Evolutionary conservation across 2,329 filamentous ascomycete species (phyloP).

Genomic region (Blastomyces parvus): DNA sequence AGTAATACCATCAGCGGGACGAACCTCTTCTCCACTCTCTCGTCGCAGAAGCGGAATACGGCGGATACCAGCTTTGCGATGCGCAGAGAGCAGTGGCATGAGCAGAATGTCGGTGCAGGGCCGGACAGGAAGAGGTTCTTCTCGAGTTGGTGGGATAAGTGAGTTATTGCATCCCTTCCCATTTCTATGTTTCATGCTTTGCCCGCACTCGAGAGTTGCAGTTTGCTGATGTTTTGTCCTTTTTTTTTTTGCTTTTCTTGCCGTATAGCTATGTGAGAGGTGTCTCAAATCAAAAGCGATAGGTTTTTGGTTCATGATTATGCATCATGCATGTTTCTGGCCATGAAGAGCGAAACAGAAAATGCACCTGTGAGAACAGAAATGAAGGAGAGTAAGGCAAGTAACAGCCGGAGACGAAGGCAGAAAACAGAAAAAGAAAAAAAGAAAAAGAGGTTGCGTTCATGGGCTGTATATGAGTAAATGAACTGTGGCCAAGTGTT

Average conservation of each 20-base stretch:
- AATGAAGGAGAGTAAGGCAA: not conserved
- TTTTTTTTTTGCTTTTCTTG: not conserved
- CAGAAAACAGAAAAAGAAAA: not conserved
- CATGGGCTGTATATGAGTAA: not conserved
- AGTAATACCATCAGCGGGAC: conserved; percentile 7
- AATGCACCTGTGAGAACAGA: not conserved
- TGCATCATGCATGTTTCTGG: not conserved
- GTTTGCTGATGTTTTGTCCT: not conserved
- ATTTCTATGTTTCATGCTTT: not conserved
- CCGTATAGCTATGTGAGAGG: not conserved
- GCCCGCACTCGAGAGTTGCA: not conserved
- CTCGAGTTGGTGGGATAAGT: conserved; percentile 33
- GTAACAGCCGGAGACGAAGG: not conserved
- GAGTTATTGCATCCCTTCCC: conserved; percentile 15
- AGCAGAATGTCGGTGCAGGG: conserved; percentile 27
- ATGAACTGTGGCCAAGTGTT: not conserved
- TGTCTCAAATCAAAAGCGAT: not conserved
- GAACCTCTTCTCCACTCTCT: conserved; percentile 27
- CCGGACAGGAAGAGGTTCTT: conserved; percentile 29
- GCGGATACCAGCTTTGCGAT: conserved; percentile 27
- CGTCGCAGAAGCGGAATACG: conserved; percentile 37
- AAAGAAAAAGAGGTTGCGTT: not conserved
- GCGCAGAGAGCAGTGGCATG: conserved; percentile 36
- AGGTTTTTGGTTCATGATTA: not conserved
- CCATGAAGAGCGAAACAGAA: not conserved